Percentiles rank a stretch among this genome's conserved stretches.
Evolutionary conservation across 345 rosid genomes (phyloP).

Genomic region (Acer campestre): DNA sequence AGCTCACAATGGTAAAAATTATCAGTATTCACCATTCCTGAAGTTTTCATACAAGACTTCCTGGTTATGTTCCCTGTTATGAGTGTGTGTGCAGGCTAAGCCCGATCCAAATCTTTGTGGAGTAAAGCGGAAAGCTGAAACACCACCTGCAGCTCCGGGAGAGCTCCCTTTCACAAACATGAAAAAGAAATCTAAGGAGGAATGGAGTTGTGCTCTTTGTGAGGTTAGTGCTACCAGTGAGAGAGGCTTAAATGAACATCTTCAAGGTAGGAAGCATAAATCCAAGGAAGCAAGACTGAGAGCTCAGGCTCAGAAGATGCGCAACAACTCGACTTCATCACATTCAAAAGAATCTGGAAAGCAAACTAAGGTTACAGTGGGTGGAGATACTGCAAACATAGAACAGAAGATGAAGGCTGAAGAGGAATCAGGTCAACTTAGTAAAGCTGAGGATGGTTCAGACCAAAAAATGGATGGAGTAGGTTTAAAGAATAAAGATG

Average conservation of each 20-base stretch:
- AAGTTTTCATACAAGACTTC: background rate
- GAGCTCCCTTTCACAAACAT: constrained; percentile 19
- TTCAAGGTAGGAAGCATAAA: constrained; percentile 48
- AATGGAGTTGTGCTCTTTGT: constrained; percentile 60
- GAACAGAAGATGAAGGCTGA: constrained; percentile 13
- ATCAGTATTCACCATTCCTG: background rate
- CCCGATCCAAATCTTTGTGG: constrained; percentile 38
- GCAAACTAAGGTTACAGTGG: constrained; percentile 11
- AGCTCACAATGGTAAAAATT: background rate
- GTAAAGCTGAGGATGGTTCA: constrained; percentile 15
- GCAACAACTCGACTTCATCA: background rate
- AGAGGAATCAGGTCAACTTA: constrained; percentile 13
- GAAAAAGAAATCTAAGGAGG: constrained; percentile 38
- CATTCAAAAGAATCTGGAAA: constrained; percentile 17
- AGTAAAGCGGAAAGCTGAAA: constrained; percentile 46
- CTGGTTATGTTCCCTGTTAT: constrained; percentile 21
- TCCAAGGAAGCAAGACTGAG: constrained; percentile 33
- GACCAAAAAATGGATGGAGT: constrained; percentile 14
- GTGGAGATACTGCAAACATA: background rate
- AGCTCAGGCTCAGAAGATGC: constrained; percentile 25
- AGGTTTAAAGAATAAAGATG: constrained; percentile 12
- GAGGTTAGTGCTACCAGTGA: constrained; percentile 39
- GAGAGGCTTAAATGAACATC: constrained; percentile 42
- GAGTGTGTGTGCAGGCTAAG: constrained; percentile 49
- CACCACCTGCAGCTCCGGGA: constrained; percentile 20